Evolutionary conservation across 2,329 filamentous ascomycete genomes (phyloP).

Genomic region (Aspergillus clavatus): DNA sequence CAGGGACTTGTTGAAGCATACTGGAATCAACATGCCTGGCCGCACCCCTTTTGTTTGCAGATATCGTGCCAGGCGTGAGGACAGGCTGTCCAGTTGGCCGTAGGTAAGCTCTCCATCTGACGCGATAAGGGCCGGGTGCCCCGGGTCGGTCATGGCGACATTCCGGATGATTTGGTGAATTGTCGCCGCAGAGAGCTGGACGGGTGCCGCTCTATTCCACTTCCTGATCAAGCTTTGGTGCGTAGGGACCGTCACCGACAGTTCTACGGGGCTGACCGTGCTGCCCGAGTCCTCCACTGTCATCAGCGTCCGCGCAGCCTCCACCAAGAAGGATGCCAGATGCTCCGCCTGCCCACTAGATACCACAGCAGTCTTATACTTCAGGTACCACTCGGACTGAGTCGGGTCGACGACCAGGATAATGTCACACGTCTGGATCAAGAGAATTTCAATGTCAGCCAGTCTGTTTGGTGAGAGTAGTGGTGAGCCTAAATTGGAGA

Average conservation of each 20-base stretch:
- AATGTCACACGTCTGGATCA: no score
- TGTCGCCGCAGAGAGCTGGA: not conserved
- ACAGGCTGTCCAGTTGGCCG: not conserved
- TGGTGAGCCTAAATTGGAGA: no score
- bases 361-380: not conserved
- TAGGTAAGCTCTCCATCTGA: not conserved
- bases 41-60: not conserved
- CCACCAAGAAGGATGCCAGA: not conserved
- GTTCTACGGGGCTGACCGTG: not conserved
- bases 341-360: not conserved
- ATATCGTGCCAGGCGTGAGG: not conserved
- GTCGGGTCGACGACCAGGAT: no score
- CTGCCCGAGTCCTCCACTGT: no score
- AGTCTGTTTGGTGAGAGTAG: no score
- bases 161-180: not conserved
- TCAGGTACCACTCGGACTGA: not conserved
- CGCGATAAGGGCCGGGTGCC: not conserved
- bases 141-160: no score
- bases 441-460: no score
- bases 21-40: not conserved
- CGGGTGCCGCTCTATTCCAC: not conserved
- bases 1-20: constrained; percentile 1
- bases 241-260: not conserved
- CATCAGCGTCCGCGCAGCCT: not conserved
- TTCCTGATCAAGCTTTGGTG: not conserved